Base-by-base conservation (phyloP, 257 asterid genomes). In the Galeopsis tetrahit region DNA sequence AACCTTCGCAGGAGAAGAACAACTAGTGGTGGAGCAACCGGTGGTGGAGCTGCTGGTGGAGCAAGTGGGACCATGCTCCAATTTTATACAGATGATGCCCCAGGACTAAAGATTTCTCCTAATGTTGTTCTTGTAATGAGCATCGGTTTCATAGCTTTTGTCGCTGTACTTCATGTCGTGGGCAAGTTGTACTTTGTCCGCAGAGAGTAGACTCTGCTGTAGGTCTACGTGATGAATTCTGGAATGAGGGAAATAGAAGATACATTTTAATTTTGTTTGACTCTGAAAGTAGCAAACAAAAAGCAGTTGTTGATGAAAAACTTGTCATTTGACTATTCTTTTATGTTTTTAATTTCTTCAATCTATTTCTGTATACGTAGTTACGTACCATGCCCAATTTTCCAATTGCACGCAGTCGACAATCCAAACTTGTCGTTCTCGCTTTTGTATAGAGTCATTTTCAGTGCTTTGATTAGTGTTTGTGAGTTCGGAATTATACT, bases 71-170 rank as follows among this genome's bases (percentile, higher is more conserved):
- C 88, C 56, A 87, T 87, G 92, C 89, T 87, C 64, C 92, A 87
- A 38, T 87, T 87, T 40, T 87, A 87, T 75, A 87, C 92, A 6
- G 91, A 86, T 42, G 91, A 86, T 72, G 91, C 89, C 13, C 91
- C 91, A 0, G 91, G 91, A 32, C 92, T 87, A 8, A 87, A 84
- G 75, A 87, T 87, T 11, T 87, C 92, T 59, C 92, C 92, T 1
- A 87, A 84, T 31, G 88, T 84, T 3, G 89, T 87, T 64, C 89
- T 87, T 31, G 80, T 87, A 34, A 84, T 87, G 92, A 87, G 92
- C 88, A 87, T 87, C 21, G 92, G 92, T 49, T 87, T 87, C 84
- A 84, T 87, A 28, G 92, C 89, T 58, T 87, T 84, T 51, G 92
- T 87, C 55, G 89, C 89, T 33, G 13, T 87, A 46, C 92, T 87